Evolutionary conservation across 441 rosid species (phyloP).

Genomic region (Populus hybrid): DNA sequence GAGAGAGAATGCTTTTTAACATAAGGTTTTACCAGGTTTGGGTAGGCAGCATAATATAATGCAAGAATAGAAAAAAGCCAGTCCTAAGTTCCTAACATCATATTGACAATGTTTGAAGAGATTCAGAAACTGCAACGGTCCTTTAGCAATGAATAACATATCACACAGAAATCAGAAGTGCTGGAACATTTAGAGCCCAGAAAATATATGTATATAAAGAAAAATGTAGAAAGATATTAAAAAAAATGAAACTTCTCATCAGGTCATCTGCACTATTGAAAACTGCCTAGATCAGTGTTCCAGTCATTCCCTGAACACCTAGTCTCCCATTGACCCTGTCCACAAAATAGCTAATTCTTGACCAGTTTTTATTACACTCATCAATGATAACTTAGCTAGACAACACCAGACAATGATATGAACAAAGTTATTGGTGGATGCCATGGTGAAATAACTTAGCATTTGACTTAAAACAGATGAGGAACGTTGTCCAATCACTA

Average conservation of each 20-base stretch:
- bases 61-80: neutral
- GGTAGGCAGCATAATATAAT: too few relatives aligned
- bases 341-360: neutral
- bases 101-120: neutral
- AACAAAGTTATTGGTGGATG: neutral
- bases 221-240: neutral
- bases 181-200: neutral
- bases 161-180: neutral
- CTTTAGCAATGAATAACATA: neutral
- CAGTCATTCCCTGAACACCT: neutral
- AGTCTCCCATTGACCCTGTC: neutral
- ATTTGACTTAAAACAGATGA: neutral
- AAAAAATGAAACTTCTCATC: neutral
- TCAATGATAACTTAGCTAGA: conserved; percentile 2
- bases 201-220: neutral
- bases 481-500: neutral
- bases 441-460: neutral
- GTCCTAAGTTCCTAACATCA: neutral
- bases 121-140: neutral
- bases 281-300: conserved; percentile 5
- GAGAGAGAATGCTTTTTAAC: neutral
- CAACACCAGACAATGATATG: neutral
- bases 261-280: neutral
- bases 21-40: neutral
- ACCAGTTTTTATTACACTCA: neutral